Percentiles rank a stretch among this genome's conserved stretches.
These are phyloP conservation scores for Gaultheria prostrata DNA, from an alignment of 148 eudicot species.

Conservation along the genomic window DNA sequence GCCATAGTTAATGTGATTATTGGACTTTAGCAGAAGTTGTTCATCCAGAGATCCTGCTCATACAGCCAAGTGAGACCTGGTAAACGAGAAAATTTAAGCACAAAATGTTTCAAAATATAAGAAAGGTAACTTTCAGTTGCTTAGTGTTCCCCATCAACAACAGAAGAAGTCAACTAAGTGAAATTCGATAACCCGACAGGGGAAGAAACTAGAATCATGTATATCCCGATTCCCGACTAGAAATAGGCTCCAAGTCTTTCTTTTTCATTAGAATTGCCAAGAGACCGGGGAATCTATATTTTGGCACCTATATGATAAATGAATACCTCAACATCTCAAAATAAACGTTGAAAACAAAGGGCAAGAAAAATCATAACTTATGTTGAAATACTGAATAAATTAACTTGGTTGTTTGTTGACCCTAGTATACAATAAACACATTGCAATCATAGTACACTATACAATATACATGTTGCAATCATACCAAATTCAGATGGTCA, in stretches of 20 bases:
- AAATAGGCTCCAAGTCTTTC: not conserved
- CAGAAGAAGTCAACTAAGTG: not conserved
- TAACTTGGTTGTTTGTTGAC: not conserved
- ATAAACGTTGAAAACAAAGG: not conserved
- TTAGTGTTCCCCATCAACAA: not conserved
- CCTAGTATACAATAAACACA: not conserved
- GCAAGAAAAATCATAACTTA: not conserved
- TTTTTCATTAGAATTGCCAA: not conserved
- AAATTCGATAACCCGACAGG: not conserved
- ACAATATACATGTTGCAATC: not conserved
- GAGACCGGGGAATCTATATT: not conserved
- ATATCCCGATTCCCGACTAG: not conserved
- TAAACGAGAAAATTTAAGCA: not conserved
- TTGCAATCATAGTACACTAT: not conserved
- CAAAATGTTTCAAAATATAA: not conserved
- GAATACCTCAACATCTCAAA: not conserved
- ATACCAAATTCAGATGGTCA: not conserved
- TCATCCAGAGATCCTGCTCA: conserved; percentile 10
- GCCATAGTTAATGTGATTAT: conserved; percentile 43
- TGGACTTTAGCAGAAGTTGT: conserved; percentile 10
- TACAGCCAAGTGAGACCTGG: conserved; percentile 8
- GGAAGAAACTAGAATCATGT: not conserved
- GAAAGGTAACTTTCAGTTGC: not conserved
- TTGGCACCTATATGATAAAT: not conserved
- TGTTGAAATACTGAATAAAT: not conserved